These are phyloP conservation scores for Chrysanthemum makinoi DNA, from an alignment of 129 eudicot species.

Conservation along the genomic window DNA sequence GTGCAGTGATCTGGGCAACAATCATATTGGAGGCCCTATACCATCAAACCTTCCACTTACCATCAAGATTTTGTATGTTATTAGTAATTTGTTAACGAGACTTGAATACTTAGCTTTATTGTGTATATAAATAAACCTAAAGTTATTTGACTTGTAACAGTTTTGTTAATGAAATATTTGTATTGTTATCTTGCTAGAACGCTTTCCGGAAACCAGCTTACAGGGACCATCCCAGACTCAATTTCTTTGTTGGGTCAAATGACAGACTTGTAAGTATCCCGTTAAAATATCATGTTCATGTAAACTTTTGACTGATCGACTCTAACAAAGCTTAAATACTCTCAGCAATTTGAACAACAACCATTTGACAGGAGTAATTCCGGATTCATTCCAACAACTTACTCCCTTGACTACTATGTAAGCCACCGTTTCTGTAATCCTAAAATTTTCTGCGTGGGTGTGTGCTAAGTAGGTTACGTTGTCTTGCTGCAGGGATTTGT, in stretches of 20 bases:
- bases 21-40: conserved; percentile 83
- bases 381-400: conserved; percentile 75
- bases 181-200: conserved; percentile 32
- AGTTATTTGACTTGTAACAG: no score
- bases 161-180: conserved; percentile 11
- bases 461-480: neutral
- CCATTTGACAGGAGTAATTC: conserved; percentile 66
- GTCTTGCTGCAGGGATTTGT: conserved; percentile 72
- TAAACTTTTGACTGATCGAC: conserved; percentile 1
- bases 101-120: neutral
- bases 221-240: conserved; percentile 69
- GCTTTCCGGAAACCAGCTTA: conserved; percentile 70
- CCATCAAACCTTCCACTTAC: conserved; percentile 79
- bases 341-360: conserved; percentile 71
- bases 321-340: conserved; percentile 13
- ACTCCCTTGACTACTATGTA: conserved; percentile 58
- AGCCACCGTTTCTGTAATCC: conserved; percentile 15
- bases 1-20: conserved; percentile 77
- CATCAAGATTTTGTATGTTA: conserved; percentile 67
- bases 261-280: conserved; percentile 70
- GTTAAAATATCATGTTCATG: conserved; percentile 8
- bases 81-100: neutral
- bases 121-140: neutral
- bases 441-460: conserved; percentile 6
- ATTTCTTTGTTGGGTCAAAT: conserved; percentile 74